Evolutionary conservation across 108 stramenopile species (phyloP), one percentile per base, ranked within the genome.

Genomic region (Chaetoceros muelleri): DNA sequence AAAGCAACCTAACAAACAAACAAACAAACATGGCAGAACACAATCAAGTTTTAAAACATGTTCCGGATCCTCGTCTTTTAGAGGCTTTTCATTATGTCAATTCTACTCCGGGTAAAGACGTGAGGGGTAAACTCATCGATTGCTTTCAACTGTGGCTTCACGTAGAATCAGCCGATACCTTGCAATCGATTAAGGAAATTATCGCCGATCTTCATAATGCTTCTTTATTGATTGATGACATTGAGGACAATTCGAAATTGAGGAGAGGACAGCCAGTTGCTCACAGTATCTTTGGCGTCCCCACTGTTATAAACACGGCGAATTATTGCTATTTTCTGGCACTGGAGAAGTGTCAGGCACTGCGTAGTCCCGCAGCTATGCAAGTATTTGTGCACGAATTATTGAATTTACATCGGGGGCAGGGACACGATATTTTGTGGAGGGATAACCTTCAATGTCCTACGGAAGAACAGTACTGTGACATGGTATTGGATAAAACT

Each of bases 281-380:
- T 27, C 97, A 98, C 61, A 66, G 71, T 2, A 90, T 98, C 54
- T 98, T 90, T 64, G 97, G 97, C 24, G 71, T 95, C 30, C 76
- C 97, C 2, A 62, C 72, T 16, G 89, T 89, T 25, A 93, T 98
- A 65, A 98, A 98, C 70, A 74, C 76, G n/a, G 94, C 95, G 31
- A 98, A 98, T 68, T 98, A 98, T 70, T 91, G 92, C 0, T 98
- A 95, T 68, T 96, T 96, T 64, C 48, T 91, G 53, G 95, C 95
- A 20, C 54, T 97, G 72, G 87, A 95, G 52, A 70, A 80, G 34
- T 79, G 78, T 48, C 83, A 87, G 48, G 63, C 65, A 0, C 57
- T 95, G 50, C 53, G 71, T 0, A 90, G 75, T 53, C 66, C 76
- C 3, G 53, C 62, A 29, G 92, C 94, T 24, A 76, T 80, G 83